A percentile compares a stretch with the other conserved stretches of the same genome.
These are phyloP conservation scores for Acanthochlamys bracteata DNA, from an alignment of 106 monocot species.

Conservation along the genomic window DNA sequence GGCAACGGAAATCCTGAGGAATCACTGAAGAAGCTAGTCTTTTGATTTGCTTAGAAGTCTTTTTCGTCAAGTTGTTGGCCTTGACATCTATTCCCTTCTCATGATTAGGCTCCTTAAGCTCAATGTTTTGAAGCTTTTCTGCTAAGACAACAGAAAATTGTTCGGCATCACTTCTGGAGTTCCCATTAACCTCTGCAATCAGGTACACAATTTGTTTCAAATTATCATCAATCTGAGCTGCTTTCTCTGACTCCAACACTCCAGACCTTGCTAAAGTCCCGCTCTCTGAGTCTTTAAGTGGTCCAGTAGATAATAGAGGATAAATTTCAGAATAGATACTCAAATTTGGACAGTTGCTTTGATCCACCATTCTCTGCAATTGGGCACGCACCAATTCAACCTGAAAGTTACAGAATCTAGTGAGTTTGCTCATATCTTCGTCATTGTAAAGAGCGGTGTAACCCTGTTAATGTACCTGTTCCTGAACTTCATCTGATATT, in stretches of 20 bases:
- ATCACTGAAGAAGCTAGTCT: conserved; percentile 32
- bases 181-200: conserved; percentile 39
- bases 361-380: conserved; percentile 50
- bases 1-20: conserved; percentile 63
- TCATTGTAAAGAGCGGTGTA: too few species aligned
- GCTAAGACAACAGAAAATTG: conserved; percentile 20
- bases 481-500: conserved; percentile 87
- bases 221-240: conserved; percentile 11
- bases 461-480: conserved; percentile 41
- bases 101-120: conserved; percentile 3
- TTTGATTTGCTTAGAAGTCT: conserved; percentile 24
- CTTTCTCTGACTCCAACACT: conserved; percentile 1
- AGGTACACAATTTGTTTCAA: conserved; percentile 24
- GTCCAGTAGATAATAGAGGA: conserved; percentile 13
- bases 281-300: too few species aligned
- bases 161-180: conserved; percentile 20
- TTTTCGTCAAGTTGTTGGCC: conserved; percentile 8
- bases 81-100: conserved; percentile 6
- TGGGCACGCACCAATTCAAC: conserved; percentile 58
- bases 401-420: conserved; percentile 13
- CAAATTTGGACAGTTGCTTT: conserved; percentile 31
- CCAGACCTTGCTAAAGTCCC: neutral
- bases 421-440: too few species aligned
- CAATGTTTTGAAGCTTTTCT: conserved; percentile 12
- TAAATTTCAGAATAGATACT: conserved; percentile 54